Conservation (phyloP, 108 stramenopile species). For the Craspedostauros australis region DNA sequence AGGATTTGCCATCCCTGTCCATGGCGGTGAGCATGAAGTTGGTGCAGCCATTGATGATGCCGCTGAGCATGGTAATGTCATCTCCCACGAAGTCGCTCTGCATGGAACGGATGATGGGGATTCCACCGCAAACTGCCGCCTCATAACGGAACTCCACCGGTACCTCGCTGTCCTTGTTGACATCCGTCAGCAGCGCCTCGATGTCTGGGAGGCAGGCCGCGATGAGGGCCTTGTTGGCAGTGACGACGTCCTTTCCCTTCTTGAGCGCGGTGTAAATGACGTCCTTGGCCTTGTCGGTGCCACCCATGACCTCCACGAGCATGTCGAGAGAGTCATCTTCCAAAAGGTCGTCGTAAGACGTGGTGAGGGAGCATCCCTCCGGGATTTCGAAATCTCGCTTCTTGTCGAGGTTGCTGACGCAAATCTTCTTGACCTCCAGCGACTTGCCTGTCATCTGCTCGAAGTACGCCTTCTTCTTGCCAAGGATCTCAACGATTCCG, state of each 20-base stretch:
- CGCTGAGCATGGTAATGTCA: slow-evolving; percentile 68
- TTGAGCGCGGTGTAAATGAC: slow-evolving; percentile 69
- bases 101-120: slow-evolving; percentile 94
- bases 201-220: slow-evolving; percentile 86
- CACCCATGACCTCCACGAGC: slow-evolving; percentile 95
- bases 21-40: slow-evolving; percentile 98
- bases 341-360: slow-evolving; percentile 76
- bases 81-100: slow-evolving; percentile 92
- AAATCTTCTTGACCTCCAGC: slow-evolving; percentile 58
- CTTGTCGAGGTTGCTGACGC: slow-evolving; percentile 72
- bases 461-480: slow-evolving; percentile 56
- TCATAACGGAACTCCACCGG: slow-evolving; percentile 82
- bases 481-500: slow-evolving; percentile 91
- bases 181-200: slow-evolving; percentile 49
- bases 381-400: slow-evolving; percentile 78
- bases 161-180: slow-evolving; percentile 33
- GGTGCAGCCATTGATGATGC: slow-evolving; percentile 97
- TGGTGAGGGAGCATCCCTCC: slow-evolving; percentile 60
- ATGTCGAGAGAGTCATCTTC: slow-evolving; percentile 82
- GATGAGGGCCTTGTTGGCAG: slow-evolving; percentile 97
- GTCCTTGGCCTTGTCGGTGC: slow-evolving; percentile 86
- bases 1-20: slow-evolving; percentile 86
- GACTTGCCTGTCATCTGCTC: slow-evolving; percentile 60
- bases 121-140: slow-evolving; percentile 96
- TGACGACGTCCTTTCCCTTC: slow-evolving; percentile 86